phyloP scores from a whole-genome alignment of 129 eudicot genomes.

The Escallonia rubra region DNA sequence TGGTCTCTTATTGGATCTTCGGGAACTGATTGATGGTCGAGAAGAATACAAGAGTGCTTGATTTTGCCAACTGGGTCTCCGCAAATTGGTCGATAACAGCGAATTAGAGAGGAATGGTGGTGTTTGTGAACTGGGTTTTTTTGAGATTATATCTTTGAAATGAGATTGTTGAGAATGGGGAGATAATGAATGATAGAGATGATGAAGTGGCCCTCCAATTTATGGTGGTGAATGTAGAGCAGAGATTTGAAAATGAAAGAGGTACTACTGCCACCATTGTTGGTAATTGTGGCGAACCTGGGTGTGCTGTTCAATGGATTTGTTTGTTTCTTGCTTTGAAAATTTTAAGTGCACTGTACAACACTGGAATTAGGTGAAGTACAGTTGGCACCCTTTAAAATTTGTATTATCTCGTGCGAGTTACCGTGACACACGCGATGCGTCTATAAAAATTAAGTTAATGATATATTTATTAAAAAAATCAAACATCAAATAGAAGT shows the following conservation, averaged over 20 bases:
- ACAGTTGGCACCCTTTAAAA: too few species aligned
- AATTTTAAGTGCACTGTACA: not conserved
- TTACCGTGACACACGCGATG: too few species aligned
- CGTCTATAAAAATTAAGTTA: too few species aligned
- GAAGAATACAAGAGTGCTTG: too few species aligned
- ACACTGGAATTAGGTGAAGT: too few species aligned
- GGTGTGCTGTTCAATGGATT: not conserved
- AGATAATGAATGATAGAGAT: not conserved
- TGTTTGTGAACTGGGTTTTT: not conserved
- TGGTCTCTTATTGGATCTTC: too few species aligned
- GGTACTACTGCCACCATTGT: not conserved
- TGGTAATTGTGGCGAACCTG: not conserved
- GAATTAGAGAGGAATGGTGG: not conserved
- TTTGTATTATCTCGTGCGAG: too few species aligned
- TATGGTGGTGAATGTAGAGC: slow-evolving; percentile 2
- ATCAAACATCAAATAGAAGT: too few species aligned
- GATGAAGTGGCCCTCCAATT: not conserved
- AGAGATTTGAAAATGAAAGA: not conserved
- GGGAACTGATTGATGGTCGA: too few species aligned
- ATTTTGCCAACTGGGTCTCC: not conserved
- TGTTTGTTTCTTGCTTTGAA: not conserved
- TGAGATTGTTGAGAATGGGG: not conserved
- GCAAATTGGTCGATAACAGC: not conserved
- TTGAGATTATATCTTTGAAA: not conserved
- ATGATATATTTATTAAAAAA: too few species aligned